Conservation (phyloP, 169 alveolate genomes). For the Plasmodium adleri region DNA sequence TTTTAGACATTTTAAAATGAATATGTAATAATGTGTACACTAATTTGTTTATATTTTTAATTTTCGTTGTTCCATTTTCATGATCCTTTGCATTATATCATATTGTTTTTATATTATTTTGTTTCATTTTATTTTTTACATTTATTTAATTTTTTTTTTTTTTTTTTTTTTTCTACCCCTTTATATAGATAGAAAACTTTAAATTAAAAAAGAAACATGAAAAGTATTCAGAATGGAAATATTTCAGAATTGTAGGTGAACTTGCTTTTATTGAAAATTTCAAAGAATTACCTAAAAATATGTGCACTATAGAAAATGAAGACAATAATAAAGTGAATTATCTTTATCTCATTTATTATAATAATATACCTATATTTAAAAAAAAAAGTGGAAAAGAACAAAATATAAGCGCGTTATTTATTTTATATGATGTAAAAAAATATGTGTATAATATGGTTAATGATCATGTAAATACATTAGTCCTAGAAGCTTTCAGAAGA, state of each 20-base stretch:
- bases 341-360: constrained; percentile 23
- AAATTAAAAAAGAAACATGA: not conserved
- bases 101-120: too few relatives aligned
- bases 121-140: not conserved
- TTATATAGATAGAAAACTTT: not conserved
- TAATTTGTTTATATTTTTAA: not conserved
- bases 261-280: constrained; percentile 2
- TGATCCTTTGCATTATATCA: not conserved
- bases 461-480: constrained; percentile 48
- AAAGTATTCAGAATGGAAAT: not conserved
- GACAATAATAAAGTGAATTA: constrained; percentile 3
- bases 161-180: not conserved
- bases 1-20: not conserved
- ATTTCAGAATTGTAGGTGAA: constrained; percentile 43
- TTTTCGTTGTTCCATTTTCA: not conserved
- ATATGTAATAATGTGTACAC: not conserved
- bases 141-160: not conserved
- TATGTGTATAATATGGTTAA: constrained; percentile 22
- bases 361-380: constrained; percentile 33
- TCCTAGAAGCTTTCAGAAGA: constrained; percentile 29
- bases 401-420: constrained; percentile 28
- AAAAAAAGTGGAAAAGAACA: not conserved
- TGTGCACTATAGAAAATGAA: not conserved
- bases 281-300: constrained; percentile 2
- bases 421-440: constrained; percentile 33